Evolutionary conservation across 257 asterid species (phyloP), one percentile per base, ranked within the genome.

Genomic region (Ocimum tenuiflorum): DNA sequence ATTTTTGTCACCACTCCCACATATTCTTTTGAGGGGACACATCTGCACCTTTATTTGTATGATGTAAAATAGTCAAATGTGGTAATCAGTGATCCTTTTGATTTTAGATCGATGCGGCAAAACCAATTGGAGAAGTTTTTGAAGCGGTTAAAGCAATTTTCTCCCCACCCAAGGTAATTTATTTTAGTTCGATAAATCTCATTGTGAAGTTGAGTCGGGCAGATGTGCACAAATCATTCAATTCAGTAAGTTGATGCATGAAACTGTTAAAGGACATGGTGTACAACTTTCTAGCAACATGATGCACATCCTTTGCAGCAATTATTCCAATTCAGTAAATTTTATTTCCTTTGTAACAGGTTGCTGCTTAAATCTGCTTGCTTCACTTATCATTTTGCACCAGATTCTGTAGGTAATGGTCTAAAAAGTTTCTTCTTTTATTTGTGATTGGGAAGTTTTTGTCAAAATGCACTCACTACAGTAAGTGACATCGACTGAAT

Each of bases 31-130:
- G 31, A 24, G 31, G 1, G 31, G 31, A 24, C 31, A 1, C 31
- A 1, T 24, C 4, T 4, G 3, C 11, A 41, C 55, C 17, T 12
- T 29, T 19, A 48, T 29, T 42, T 20, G 41, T 33, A 5, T 29
- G 29, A 45, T 2, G 13, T 41, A 58, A 43, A 27, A 27, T 38
- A 51, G 9, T 24, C 22, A 10, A 10, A 46, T 33, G 59, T 17
- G 45, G 17, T 61, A 35, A 60, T 54, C 66, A 19, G 53, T 61
- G 12, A 48, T 75, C 70, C 46, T 48, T 65, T 31, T 41, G 3
- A 73, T n/a, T 67, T 33, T 73, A 91, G 97, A 88, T 91, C 33
- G 88, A 82, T 77, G 96, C 95, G 46, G 81, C 78, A 47, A 88
- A 65, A 67, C 86, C 94, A 1, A 63, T 84, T 52, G 94, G 54